Percentiles rank a stretch among this genome's conserved stretches.
Conservation (phyloP, 140 eudicot species). For the Erigeron philadelphicus region DNA sequence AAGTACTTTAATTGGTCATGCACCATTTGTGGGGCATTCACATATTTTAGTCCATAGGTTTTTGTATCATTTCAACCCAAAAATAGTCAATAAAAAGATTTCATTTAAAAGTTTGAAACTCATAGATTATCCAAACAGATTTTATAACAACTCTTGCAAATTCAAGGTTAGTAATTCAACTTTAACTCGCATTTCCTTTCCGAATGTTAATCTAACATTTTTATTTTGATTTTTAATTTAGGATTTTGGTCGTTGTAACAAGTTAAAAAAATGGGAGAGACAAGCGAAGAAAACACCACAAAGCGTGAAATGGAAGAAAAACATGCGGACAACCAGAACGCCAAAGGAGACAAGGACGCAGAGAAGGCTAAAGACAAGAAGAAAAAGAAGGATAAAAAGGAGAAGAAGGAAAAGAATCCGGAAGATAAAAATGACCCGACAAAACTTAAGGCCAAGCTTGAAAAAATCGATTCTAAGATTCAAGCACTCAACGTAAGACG, state of each 20-base stretch:
- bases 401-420: conserved; percentile 58
- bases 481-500: conserved; percentile 40
- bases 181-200: neutral
- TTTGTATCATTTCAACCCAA: conserved; percentile 22
- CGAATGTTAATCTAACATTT: neutral
- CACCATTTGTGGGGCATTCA: conserved; percentile 38
- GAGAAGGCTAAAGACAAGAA: conserved; percentile 47
- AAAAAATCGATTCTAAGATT: conserved; percentile 54
- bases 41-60: conserved; percentile 30
- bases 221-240: neutral
- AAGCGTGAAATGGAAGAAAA: conserved; percentile 42
- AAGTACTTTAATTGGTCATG: conserved; percentile 20
- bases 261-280: conserved; percentile 45
- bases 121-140: neutral
- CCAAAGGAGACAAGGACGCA: conserved; percentile 32
- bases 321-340: conserved; percentile 32
- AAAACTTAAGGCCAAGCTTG: conserved; percentile 54
- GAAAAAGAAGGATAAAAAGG: conserved; percentile 42
- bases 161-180: conserved; percentile 17
- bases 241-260: neutral
- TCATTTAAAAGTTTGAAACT: conserved; percentile 13
- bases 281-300: conserved; percentile 37
- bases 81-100: conserved; percentile 17
- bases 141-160: neutral
- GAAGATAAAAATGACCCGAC: conserved; percentile 55